Conservation (phyloP, 768 basidiomycete species). For the Pulveroboletus sp. region DNA sequence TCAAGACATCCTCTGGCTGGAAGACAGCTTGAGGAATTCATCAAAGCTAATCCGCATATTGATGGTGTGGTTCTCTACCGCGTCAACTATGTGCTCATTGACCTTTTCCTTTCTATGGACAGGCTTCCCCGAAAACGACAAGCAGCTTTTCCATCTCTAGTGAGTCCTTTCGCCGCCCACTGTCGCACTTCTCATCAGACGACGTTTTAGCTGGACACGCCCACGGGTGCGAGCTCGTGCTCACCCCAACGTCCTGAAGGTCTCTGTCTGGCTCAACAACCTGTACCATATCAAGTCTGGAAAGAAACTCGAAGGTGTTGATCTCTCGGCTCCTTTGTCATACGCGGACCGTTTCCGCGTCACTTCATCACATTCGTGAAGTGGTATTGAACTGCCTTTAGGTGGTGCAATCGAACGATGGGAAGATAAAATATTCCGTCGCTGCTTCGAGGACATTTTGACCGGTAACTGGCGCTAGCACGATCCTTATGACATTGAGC, state of each 20-base stretch:
- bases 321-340: constrained; percentile 54
- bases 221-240: constrained; percentile 65
- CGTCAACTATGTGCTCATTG: no score
- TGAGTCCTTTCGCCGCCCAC: no score
- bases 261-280: constrained; percentile 57
- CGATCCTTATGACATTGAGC: constrained; percentile 60
- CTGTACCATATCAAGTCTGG: constrained; percentile 48
- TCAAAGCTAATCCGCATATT: no score
- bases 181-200: no score
- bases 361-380: constrained; percentile 16
- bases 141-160: no score
- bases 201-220: constrained; percentile 37
- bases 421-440: constrained; percentile 57
- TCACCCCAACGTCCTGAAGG: constrained; percentile 59
- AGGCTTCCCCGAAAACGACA: no score
- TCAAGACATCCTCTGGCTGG: constrained; percentile 53
- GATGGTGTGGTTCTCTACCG: no score
- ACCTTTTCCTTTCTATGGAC: no score
- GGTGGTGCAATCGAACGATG: constrained; percentile 75
- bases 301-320: constrained; percentile 44
- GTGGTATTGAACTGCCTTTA: constrained; percentile 10
- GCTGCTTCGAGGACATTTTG: constrained; percentile 59
- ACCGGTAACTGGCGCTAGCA: constrained; percentile 58
- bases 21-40: no score
- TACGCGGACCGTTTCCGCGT: constrained; percentile 51